Base-by-base conservation (phyloP, 2,329 filamentous ascomycete species). In the Phialophora chinensis region DNA sequence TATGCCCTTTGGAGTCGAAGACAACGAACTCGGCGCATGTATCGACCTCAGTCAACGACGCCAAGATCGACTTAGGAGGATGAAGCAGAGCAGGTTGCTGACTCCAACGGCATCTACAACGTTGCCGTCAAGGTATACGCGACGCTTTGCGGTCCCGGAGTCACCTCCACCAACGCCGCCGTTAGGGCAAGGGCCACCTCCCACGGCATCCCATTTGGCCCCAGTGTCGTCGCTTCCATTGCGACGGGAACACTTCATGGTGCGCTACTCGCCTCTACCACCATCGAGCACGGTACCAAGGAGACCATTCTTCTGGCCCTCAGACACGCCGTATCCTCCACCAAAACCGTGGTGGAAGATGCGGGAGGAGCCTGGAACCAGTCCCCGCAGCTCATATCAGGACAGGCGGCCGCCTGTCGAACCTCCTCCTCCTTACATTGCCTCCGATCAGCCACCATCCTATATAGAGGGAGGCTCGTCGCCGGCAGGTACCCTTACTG, bases 1-100 rank as follows among this genome's bases (percentile, higher is more conserved):
- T 14, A 62, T 62, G 60, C 60, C 60, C 47, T 44, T 62, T 29
- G 60, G 60, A 42, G 8, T 62, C 33, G 50, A 55, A 12, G 50
- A 62, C 38, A 12, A 62, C 38, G 60, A 62, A 35, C 25, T 62
- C 11, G 35, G 25, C n/a, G 60, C 52, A 25, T 49, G 25, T 42
- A 62, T 62, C 20, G 53, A 12, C 50, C 35, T 62, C 11, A 25
- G 56, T 25, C 12, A 56, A 17, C 6, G 35, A 4, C 35, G 38
- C 42, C 35, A 31, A 53, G 20, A 44, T 5, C 29, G 14, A 12
- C 25, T 55, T 1, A 11, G 1, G 35, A 31, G 17, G 17, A 31
- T 55, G 14, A 55, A 55, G 53, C 25, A 31, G 29, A 25, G 17
- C 14, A 33, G 29, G 11, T 5, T 23, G 11, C 27, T 8, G 29